Base-by-base conservation (phyloP, 305 asterid species). In the Nicotiana rustica region DNA sequence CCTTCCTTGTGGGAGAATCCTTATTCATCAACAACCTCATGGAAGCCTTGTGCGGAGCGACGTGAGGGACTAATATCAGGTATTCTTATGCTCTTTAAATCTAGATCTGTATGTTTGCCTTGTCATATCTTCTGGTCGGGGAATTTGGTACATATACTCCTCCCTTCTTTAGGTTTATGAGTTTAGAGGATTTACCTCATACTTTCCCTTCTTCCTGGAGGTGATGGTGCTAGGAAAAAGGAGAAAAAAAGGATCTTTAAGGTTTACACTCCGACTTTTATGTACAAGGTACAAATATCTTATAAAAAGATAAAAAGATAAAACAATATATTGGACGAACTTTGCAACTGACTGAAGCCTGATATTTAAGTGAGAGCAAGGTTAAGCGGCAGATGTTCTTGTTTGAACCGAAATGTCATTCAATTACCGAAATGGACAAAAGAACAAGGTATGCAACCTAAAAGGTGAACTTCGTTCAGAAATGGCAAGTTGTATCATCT, bases 1-100 rank as follows among this genome's bases (percentile, higher is more conserved):
- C 88, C 96, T 44, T 95, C 98, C 65, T 92, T 96, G n/a, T 96
- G 99, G 99, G 99, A 93, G 85, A 96, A 97, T 88, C 99, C 99
- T 82, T 86, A 89, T 87, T 92, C 99, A 49, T 97, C 98, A 77
- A 95, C 98, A 78, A 96, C 97, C 68, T 97, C 98, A 10, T 97
- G 99, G 99, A 97, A 92, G 89, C 90, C 98, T 79, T 96, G 99
- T 87, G 96, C 98, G 21, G 97, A 93, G 85, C 88, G 96, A 80
- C 94, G 77, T 21, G 93, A 89, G 84, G 98, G 93, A 79, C 80
- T 90, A 83, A 77, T 90, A 76, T 92, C 97, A 87, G 97, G 99
- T 97, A 83, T 56, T 68, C 3, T 38, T 76, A 55, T 76, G 49
- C 80, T 76, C 66, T 41, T 76, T 78, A 64, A 19, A n/a, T 55